A percentile compares a stretch with the other conserved stretches of the same genome.
Evolutionary conservation across 352 stramenopile species (phyloP).

Genomic region (Pythium folliculosum): DNA sequence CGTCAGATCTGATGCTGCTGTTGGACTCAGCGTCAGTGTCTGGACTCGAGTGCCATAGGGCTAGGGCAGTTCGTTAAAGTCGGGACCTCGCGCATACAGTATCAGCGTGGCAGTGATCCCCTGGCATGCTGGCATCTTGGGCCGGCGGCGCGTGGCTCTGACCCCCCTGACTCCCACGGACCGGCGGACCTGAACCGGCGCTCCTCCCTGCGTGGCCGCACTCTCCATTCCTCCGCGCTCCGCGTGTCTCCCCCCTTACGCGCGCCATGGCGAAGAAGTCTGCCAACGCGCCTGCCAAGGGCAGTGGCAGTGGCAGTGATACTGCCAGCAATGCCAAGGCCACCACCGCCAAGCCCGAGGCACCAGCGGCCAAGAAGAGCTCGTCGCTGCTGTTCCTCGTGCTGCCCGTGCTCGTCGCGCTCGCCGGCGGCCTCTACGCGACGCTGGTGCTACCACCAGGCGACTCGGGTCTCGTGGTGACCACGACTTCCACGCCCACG

Average conservation of each 20-base stretch:
- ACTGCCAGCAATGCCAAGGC: slow-evolving; percentile 9
- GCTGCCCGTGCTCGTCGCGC: slow-evolving; percentile 36
- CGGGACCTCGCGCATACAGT: background rate
- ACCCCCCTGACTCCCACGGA: background rate
- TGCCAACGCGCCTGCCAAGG: background rate
- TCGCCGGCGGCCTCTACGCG: slow-evolving; percentile 34
- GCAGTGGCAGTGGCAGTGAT: slow-evolving; percentile 1
- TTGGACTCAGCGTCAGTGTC: background rate
- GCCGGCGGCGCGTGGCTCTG: slow-evolving; percentile 18
- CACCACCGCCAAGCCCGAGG: background rate
- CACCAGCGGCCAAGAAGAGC: slow-evolving; percentile 9
- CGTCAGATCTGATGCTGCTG: background rate
- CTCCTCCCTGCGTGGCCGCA: background rate
- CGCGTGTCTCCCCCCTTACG: background rate
- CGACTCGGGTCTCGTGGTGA: slow-evolving; percentile 5
- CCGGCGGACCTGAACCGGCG: background rate
- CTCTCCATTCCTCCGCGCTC: slow-evolving; percentile 1
- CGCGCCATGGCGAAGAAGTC: slow-evolving; percentile 22
- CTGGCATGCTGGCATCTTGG: background rate
- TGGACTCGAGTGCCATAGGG: background rate
- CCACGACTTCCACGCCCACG: slow-evolving; percentile 7
- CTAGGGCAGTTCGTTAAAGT: background rate
- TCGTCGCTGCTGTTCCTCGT: slow-evolving; percentile 36
- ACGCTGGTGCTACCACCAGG: slow-evolving; percentile 15
- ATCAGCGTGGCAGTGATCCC: background rate